A percentile compares a stretch with the other conserved stretches of the same genome.
These are phyloP conservation scores for Gnaphalium uliginosum DNA, from an alignment of 129 eudicot genomes.

Conservation along the genomic window DNA sequence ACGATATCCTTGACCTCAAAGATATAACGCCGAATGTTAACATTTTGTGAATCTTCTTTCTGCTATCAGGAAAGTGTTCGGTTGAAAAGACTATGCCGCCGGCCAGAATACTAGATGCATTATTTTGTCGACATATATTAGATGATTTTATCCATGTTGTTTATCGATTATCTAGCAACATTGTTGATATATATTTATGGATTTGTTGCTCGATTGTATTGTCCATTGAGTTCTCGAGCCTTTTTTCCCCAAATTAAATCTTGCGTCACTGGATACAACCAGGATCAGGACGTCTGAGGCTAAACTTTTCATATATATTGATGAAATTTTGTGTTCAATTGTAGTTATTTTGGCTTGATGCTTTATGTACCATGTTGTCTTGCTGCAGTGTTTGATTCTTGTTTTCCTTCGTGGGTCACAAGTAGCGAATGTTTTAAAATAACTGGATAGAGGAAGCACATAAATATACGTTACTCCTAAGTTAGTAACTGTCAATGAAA, in stretches of 20 bases:
- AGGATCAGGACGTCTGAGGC: background rate
- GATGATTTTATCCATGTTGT: constrained; percentile 2
- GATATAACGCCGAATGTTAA: background rate
- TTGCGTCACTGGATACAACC: background rate
- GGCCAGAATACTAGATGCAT: constrained; percentile 39
- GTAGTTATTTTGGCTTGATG: background rate
- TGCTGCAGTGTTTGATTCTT: constrained; percentile 8
- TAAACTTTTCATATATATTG: background rate
- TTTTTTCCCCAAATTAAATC: background rate
- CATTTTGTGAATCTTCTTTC: background rate
- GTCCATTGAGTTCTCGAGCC: background rate
- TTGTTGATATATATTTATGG: constrained; percentile 29
- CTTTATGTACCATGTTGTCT: background rate
- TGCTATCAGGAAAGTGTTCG: constrained; percentile 66
- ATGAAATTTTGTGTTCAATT: constrained; percentile 5
- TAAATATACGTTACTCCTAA: too few relatives aligned
- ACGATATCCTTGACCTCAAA: constrained; percentile 3
- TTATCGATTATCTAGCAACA: constrained; percentile 27
- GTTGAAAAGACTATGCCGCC: constrained; percentile 69
- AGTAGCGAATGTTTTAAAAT: too few relatives aligned
- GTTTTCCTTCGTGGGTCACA: too few relatives aligned
- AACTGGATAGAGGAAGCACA: too few relatives aligned
- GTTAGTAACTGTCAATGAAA: too few relatives aligned
- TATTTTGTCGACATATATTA: constrained; percentile 1
- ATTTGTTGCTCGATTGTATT: constrained; percentile 18